Percentiles rank a stretch among this genome's conserved stretches.
Conservation (phyloP, 1,139 yeast genomes). For the Yamadazyma membranifaciens region DNA sequence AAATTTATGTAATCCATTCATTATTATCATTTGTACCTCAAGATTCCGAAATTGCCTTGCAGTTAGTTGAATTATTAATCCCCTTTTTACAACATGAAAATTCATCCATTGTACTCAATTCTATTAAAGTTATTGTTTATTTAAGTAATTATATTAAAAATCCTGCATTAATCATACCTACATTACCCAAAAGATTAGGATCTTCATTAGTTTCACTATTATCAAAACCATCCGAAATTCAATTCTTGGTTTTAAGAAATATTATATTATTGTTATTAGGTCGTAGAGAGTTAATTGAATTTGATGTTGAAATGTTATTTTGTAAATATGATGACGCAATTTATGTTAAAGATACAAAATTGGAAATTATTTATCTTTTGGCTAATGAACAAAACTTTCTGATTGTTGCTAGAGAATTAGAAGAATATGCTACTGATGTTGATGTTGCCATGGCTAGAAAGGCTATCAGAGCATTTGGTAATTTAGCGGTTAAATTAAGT, state of each 20-base stretch:
- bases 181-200: slow-evolving; percentile 61
- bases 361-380: slow-evolving; percentile 78
- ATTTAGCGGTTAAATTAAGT: slow-evolving; percentile 71
- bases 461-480: slow-evolving; percentile 87
- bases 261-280: slow-evolving; percentile 73
- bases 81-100: slow-evolving; percentile 82
- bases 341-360: slow-evolving; percentile 84
- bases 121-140: slow-evolving; percentile 72
- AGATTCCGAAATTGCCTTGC: slow-evolving; percentile 60
- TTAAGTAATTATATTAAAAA: slow-evolving; percentile 62
- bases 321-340: slow-evolving; percentile 84
- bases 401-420: slow-evolving; percentile 69
- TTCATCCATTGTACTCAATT: slow-evolving; percentile 76
- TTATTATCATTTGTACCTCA: slow-evolving; percentile 73
- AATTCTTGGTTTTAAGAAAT: slow-evolving; percentile 78
- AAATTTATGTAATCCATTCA: slow-evolving; percentile 65
- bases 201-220: slow-evolving; percentile 69
- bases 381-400: slow-evolving; percentile 66
- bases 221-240: slow-evolving; percentile 79
- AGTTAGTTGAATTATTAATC: slow-evolving; percentile 62
- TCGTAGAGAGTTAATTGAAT: slow-evolving; percentile 55
- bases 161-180: slow-evolving; percentile 46
- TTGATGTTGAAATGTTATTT: slow-evolving; percentile 77
- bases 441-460: slow-evolving; percentile 84
- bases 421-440: slow-evolving; percentile 83